Base-by-base conservation (phyloP, 2,329 filamentous ascomycete genomes). In the Fusarium domesticum region DNA sequence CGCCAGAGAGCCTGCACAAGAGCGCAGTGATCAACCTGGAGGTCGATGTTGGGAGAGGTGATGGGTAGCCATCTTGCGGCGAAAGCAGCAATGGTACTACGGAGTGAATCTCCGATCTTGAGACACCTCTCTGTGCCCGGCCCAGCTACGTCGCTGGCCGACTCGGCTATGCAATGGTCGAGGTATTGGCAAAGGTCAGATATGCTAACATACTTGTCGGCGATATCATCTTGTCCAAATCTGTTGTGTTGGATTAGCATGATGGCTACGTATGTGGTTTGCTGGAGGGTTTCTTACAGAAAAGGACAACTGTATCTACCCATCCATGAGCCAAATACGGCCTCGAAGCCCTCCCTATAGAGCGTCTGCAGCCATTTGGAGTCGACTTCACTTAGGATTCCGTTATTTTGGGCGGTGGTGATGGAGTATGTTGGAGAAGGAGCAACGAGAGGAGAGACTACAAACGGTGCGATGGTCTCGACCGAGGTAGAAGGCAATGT, bases 321-420 rank as follows among this genome's bases (percentile, higher is more conserved):
- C 56, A 72, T 62, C 68, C 67, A 71, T 0, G 66, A 70, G 2
- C 69, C 69, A 51, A 72, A 71, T 0, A 71, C 59, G 3, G 62
- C 58, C 37, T 71, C 67, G 30, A 71, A 72, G 0, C 64, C 64
- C 33, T 56, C 54, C 20, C 58, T 51, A 45, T 68, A 71, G 8
- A 71, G 59, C 7, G 39, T 47, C 11, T 56, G 52, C 3, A 65
- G 51, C 59, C 60, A 64, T 30, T 39, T 38, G 2, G 33, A 48
- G 34, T 62, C 60, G 0, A 36, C 7, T 2, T 48, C 30, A 25
- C 45, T 43, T 11, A 52, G 37, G 4, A 43, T 14, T 18, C 45
- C 38, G 3, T 37, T 23, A 2, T 41, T 42, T n/a, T 35, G 37
- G 19, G 35, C 30, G 14, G 47, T 45, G 15, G 30, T 37, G 14